phyloP scores from a whole-genome alignment of 1,139 yeast genomes.

The Candida sp. region DNA sequence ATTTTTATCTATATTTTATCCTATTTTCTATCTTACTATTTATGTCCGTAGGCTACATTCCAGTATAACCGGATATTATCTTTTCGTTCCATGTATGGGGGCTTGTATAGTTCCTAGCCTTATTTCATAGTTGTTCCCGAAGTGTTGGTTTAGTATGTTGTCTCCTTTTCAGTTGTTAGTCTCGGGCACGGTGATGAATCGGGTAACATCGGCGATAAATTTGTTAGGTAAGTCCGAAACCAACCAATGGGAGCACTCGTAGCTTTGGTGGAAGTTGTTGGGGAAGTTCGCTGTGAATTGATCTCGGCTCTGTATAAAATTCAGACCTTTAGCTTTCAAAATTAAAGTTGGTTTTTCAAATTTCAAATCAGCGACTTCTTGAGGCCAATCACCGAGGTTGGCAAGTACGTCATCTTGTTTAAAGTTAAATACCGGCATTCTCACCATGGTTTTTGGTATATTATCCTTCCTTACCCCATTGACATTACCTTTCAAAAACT shows the following conservation, averaged over 20 bases:
- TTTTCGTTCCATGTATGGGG: too few species aligned
- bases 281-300: conserved; percentile 36
- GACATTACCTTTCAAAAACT: conserved; percentile 29
- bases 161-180: too few species aligned
- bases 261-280: conserved; percentile 20
- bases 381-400: conserved; percentile 45
- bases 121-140: too few species aligned
- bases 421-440: conserved; percentile 24
- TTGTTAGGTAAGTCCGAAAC: conserved; percentile 37
- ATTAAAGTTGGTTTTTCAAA: conserved; percentile 39
- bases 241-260: conserved; percentile 47
- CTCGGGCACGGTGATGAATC: too few species aligned
- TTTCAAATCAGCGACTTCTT: conserved; percentile 13
- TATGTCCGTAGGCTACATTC: too few species aligned
- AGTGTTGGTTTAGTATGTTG: too few species aligned
- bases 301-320: conserved; percentile 31
- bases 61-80: too few species aligned
- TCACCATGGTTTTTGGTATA: conserved; percentile 17
- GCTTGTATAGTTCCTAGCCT: too few species aligned
- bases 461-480: conserved; percentile 15
- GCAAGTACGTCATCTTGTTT: conserved; percentile 23
- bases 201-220: conserved; percentile 22
- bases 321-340: conserved; percentile 37
- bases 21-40: too few species aligned
- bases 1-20: too few species aligned